Conservation (phyloP, 495 filamentous ascomycete species). For the Jackrogersella multiformis region DNA sequence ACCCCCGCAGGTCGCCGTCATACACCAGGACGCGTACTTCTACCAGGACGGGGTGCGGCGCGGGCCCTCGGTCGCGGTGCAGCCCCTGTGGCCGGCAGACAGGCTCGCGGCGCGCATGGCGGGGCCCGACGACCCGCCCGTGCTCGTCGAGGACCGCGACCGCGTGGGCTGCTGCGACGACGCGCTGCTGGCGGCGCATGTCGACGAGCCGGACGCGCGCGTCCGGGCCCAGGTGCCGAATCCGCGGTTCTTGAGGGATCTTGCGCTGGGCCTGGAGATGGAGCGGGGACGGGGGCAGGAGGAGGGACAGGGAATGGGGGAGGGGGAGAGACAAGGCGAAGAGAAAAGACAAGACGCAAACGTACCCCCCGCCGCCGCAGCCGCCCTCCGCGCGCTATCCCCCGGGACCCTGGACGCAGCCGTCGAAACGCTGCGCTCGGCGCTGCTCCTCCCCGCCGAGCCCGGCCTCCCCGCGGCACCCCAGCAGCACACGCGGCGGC, state of each 20-base stretch:
- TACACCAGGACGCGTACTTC: conserved; percentile 17
- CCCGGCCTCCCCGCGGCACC: background rate
- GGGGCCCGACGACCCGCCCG: background rate
- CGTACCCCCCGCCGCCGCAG: background rate
- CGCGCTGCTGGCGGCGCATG: background rate
- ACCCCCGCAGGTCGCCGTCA: conserved; percentile 2
- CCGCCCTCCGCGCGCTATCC: background rate
- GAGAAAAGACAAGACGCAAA: no score
- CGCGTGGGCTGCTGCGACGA: conserved; percentile 7
- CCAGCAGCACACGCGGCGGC: background rate
- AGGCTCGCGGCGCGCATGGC: background rate
- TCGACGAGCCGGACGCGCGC: conserved; percentile 1
- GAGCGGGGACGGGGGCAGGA: background rate
- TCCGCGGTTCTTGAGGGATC: background rate
- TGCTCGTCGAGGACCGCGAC: conserved; percentile 8
- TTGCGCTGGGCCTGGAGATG: background rate
- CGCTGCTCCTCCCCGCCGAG: background rate
- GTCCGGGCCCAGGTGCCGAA: background rate
- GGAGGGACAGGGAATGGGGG: background rate
- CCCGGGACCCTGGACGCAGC: background rate
- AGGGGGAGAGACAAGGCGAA: background rate
- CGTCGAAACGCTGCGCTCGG: background rate
- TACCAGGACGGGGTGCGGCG: background rate
- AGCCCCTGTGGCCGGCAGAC: conserved; percentile 8
- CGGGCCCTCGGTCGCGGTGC: background rate